Evolutionary conservation across 2,329 filamentous ascomycete species (phyloP).

Genomic region (Colletotrichum chlorophyti): DNA sequence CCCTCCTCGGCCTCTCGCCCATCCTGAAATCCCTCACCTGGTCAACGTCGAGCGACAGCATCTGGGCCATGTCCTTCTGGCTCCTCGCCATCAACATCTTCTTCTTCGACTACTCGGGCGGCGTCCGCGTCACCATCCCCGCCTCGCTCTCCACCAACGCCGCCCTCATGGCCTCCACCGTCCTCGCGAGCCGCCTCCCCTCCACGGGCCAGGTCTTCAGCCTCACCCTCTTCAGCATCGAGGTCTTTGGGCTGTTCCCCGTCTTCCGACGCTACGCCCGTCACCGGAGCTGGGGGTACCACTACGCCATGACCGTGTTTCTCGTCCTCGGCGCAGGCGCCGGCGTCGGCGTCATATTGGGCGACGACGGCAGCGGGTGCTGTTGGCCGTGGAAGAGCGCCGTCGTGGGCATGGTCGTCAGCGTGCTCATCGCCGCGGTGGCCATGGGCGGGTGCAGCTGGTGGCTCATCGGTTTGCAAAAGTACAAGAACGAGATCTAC

Average conservation of each 20-base stretch:
- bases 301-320: constrained; percentile 76
- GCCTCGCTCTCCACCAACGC: constrained; percentile 90
- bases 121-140: constrained; percentile 62
- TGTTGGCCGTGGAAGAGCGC: constrained; percentile 60
- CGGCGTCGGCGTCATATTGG: constrained; percentile 72
- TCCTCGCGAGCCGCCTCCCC: constrained; percentile 87
- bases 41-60: constrained; percentile 91
- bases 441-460: constrained; percentile 94
- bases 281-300: constrained; percentile 81
- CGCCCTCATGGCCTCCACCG: constrained; percentile 93
- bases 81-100: constrained; percentile 95
- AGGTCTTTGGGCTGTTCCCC: constrained; percentile 97
- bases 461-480: constrained; percentile 97
- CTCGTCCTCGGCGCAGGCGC: constrained; percentile 82
- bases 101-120: constrained; percentile 85
- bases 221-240: constrained; percentile 93
- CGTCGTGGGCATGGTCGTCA: constrained; percentile 77
- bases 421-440: constrained; percentile 75
- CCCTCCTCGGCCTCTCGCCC: constrained; percentile 87
- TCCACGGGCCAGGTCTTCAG: constrained; percentile 95
- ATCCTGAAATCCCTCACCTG: constrained; percentile 96
- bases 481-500: constrained; percentile 99
- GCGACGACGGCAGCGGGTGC: constrained; percentile 46
- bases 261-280: constrained; percentile 91
- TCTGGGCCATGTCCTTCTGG: constrained; percentile 97